phyloP scores from a whole-genome alignment of 768 basidiomycete species.

The Pleurotus djamor region DNA sequence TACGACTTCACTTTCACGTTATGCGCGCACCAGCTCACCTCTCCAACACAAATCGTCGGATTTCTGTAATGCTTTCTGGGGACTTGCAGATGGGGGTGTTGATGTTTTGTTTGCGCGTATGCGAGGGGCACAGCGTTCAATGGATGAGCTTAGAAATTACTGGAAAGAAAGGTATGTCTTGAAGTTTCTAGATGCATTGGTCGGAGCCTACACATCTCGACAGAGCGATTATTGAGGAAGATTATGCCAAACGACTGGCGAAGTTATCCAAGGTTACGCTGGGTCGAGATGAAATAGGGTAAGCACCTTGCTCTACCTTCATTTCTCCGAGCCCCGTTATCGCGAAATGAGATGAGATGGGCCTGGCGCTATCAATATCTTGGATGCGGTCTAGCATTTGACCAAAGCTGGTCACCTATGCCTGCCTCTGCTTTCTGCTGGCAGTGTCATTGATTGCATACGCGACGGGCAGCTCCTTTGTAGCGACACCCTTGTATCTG shows the following conservation, averaged over 20 bases:
- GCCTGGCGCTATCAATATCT: neutral
- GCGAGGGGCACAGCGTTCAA: conserved; percentile 80
- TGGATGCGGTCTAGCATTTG: no score
- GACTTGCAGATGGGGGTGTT: conserved; percentile 79
- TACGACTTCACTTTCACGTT: conserved; percentile 76
- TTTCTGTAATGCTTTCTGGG: conserved; percentile 99
- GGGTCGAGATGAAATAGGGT: conserved; percentile 95
- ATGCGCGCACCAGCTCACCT: conserved; percentile 57
- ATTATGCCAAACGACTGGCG: conserved; percentile 84
- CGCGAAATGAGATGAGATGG: neutral
- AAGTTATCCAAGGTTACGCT: conserved; percentile 75
- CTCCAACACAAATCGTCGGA: conserved; percentile 54
- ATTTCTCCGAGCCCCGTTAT: neutral
- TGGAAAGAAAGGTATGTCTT: conserved; percentile 89
- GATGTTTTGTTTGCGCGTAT: conserved; percentile 90
- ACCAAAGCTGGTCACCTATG: neutral
- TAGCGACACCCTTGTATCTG: neutral
- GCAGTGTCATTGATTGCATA: neutral
- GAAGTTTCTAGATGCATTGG: neutral
- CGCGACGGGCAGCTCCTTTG: neutral
- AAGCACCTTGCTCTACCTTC: conserved; percentile 26
- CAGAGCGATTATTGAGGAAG: conserved; percentile 90
- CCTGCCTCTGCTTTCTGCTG: neutral
- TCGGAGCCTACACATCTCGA: neutral
- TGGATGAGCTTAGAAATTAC: conserved; percentile 84